phyloP scores from a whole-genome alignment of 805 yeast genomes.

The Saccharomycopsis vini region DNA sequence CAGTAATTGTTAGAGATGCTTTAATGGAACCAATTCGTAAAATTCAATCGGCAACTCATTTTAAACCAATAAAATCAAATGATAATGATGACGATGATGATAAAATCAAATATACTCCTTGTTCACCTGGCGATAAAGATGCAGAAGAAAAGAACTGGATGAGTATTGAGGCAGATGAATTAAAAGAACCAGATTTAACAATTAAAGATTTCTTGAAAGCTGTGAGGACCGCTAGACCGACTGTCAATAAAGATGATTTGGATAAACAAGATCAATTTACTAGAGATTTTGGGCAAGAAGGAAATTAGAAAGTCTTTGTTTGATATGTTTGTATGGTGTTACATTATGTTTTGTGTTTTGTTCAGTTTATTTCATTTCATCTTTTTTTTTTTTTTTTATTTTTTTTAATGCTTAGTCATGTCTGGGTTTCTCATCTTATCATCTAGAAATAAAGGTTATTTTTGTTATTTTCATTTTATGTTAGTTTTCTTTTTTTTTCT shows the following conservation, averaged over 20 bases:
- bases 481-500: too few species aligned
- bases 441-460: too few species aligned
- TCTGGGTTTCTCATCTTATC: neutral
- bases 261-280: slow-evolving; percentile 81
- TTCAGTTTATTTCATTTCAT: neutral
- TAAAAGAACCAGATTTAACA: slow-evolving; percentile 82
- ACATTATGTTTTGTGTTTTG: neutral
- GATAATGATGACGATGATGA: slow-evolving; percentile 33
- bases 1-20: slow-evolving; percentile 95
- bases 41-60: slow-evolving; percentile 93
- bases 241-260: slow-evolving; percentile 82
- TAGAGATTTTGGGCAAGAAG: slow-evolving; percentile 94
- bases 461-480: too few species aligned
- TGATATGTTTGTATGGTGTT: neutral
- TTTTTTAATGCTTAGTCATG: neutral
- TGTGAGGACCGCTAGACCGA: slow-evolving; percentile 84
- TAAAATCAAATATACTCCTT: slow-evolving; percentile 61
- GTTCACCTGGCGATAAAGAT: slow-evolving; percentile 90
- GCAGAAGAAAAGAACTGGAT: slow-evolving; percentile 92
- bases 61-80: slow-evolving; percentile 58
- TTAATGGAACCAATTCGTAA: slow-evolving; percentile 96
- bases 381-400: neutral
- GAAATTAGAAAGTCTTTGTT: slow-evolving; percentile 40
- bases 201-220: slow-evolving; percentile 92
- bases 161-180: slow-evolving; percentile 80